Evolutionary conservation across 1,284 basidiomycete species (phyloP).

Genomic region (Neonothopanus nambi): DNA sequence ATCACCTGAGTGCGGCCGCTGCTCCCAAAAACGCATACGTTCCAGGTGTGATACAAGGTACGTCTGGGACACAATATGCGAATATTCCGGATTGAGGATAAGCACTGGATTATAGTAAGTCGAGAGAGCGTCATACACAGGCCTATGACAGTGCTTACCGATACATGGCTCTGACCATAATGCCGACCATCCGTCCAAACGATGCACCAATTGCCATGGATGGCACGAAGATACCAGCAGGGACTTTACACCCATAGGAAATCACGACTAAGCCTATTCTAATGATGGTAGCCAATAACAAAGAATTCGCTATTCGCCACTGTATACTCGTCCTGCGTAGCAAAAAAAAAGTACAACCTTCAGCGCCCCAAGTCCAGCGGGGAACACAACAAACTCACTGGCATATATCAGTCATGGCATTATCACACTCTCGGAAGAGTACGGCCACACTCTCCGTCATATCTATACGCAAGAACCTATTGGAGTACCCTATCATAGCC

Average conservation of each 20-base stretch:
- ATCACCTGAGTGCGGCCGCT: conserved; percentile 88
- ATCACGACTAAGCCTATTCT: conserved; percentile 87
- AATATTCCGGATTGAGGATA: conserved; percentile 87
- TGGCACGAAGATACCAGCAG: conserved; percentile 96
- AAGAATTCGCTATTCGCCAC: conserved; percentile 93
- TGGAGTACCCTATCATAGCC: conserved; percentile 91
- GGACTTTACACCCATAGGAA: conserved; percentile 96
- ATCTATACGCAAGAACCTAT: conserved; percentile 93
- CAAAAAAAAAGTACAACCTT: conserved; percentile 7
- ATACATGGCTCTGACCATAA: conserved; percentile 91
- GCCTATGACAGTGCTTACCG: conserved; percentile 47
- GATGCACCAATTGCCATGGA: conserved; percentile 98
- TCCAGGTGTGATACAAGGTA: conserved; percentile 97
- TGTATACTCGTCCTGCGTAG: conserved; percentile 77
- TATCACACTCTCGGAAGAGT: conserved; percentile 95
- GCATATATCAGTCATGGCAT: conserved; percentile 89
- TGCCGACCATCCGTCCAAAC: conserved; percentile 95
- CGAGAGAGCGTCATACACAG: not conserved
- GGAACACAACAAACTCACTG: conserved; percentile 62
- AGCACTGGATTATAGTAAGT: conserved; percentile 49
- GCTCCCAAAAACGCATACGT: conserved; percentile 96
- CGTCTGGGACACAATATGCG: conserved; percentile 86
- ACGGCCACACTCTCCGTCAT: conserved; percentile 99
- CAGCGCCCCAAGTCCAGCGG: not conserved
- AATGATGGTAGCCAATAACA: conserved; percentile 89